Conservation (phyloP, 805 yeast genomes). For the Spathaspora passalidarum region DNA sequence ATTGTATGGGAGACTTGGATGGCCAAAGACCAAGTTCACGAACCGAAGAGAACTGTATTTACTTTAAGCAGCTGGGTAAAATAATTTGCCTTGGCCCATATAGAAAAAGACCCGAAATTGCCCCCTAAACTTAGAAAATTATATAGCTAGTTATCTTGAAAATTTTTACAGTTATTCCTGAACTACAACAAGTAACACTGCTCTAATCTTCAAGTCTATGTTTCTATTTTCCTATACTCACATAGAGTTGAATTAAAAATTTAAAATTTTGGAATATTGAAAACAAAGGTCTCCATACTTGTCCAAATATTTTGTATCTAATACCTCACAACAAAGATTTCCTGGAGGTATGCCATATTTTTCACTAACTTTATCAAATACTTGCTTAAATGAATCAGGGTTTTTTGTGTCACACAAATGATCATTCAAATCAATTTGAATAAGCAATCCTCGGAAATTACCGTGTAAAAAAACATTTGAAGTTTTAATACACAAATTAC, state of each 20-base stretch:
- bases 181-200: no score
- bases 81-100: no score
- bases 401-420: conserved; percentile 13
- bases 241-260: no score
- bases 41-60: no score
- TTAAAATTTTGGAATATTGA: conserved; percentile 40
- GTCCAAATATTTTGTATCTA: conserved; percentile 25
- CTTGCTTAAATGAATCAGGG: conserved; percentile 11
- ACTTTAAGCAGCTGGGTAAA: no score
- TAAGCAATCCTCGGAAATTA: conserved; percentile 63
- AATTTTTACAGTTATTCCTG: no score
- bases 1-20: no score
- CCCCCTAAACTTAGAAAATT: no score
- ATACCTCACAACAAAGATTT: conserved; percentile 26
- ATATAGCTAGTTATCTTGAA: no score
- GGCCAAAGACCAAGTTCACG: no score
- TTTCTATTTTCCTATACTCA: not conserved
- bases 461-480: conserved; percentile 77
- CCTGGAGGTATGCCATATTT: conserved; percentile 42
- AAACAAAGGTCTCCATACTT: conserved; percentile 38
- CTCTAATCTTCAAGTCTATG: no score
- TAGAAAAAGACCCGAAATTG: no score
- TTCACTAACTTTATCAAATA: conserved; percentile 24
- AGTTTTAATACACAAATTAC: conserved; percentile 54
- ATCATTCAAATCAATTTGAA: conserved; percentile 48